These are phyloP conservation scores for Trametes sanguinea DNA, from an alignment of 768 basidiomycete genomes.

Conservation along the genomic window DNA sequence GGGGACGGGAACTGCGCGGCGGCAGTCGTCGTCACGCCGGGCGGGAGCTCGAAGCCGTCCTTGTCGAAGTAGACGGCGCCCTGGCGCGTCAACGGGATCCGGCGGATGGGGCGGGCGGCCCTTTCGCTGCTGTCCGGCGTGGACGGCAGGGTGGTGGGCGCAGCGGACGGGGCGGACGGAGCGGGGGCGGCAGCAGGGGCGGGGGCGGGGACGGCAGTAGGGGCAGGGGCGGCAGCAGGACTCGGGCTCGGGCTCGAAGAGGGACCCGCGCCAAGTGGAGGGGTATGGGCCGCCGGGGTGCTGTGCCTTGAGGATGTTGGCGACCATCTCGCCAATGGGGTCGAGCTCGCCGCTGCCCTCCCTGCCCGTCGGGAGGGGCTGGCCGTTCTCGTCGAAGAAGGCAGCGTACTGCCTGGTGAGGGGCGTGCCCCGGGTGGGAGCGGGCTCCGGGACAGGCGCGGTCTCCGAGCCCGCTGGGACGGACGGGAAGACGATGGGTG, in stretches of 20 bases:
- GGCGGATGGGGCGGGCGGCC: background rate
- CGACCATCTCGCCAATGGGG: slow-evolving; percentile 11
- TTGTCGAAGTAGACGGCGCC: slow-evolving; percentile 11
- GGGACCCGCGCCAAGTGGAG: slow-evolving; percentile 7
- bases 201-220: background rate
- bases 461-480: background rate
- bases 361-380: background rate
- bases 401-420: slow-evolving; percentile 14
- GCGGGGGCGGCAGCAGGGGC: no score
- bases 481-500: slow-evolving; percentile 3
- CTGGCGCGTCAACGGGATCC: background rate
- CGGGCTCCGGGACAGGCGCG: background rate
- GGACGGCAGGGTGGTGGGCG: background rate
- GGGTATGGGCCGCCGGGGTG: background rate
- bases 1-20: slow-evolving; percentile 4
- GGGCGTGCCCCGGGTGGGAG: background rate
- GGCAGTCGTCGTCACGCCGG: background rate
- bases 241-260: slow-evolving; percentile 8
- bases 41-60: slow-evolving; percentile 6
- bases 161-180: no score
- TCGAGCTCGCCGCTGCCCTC: slow-evolving; percentile 1
- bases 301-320: slow-evolving; percentile 10
- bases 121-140: background rate
- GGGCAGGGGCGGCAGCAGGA: background rate
- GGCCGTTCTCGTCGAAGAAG: slow-evolving; percentile 4